Evolutionary conservation across 768 basidiomycete species (phyloP), one percentile per base, ranked within the genome.

Genomic region (Tubosaeta sp.): DNA sequence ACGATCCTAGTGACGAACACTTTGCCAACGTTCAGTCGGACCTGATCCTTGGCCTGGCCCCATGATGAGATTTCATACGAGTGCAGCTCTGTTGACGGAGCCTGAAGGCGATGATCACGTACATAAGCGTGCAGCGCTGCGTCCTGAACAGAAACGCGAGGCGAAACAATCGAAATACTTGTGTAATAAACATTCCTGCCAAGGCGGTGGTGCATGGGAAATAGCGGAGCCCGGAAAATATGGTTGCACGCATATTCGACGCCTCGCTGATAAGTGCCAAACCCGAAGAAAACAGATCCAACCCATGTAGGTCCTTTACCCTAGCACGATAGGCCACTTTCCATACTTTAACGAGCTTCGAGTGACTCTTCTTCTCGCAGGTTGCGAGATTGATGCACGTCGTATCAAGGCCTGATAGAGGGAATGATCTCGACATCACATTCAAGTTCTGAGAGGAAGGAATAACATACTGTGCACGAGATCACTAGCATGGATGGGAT

Each of bases 241-340:
- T 17, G 37, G 57, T 53, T 54, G 22, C 22, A 22, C 22, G 22
- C 22, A 22, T 22, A 22, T 22, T 22, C 22, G 22, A 22, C 22
- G 22, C 91, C 55, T 65, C 62, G 19, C 54, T 60, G 32, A 39
- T 34, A 25, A 35, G 26, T 5, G 47, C 29, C 48, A 65, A 32
- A 13, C 59, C 53, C 41, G 48, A 54, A 4, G 78, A 78, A 58
- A 95, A 91, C 0, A 84, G 81, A 59, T 97, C 92, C 3, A 93
- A 95, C 16, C 84, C 76, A 61, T 95, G 87, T 31, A 94, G 71
- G 63, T 95, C 92, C 22, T 85, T 72, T 31, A 97, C 74, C 1
- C 79, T 79, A 5, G 83, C 82, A 57, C 85, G 78, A 64, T 85
- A 97, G 14, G 77, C 81, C 3, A 83, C 83, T 57, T 84, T 85